Percentiles rank a stretch among this genome's conserved stretches.
These are phyloP conservation scores for Dipodascus geniculatus DNA, from an alignment of 805 yeast genomes.

Conservation along the genomic window DNA sequence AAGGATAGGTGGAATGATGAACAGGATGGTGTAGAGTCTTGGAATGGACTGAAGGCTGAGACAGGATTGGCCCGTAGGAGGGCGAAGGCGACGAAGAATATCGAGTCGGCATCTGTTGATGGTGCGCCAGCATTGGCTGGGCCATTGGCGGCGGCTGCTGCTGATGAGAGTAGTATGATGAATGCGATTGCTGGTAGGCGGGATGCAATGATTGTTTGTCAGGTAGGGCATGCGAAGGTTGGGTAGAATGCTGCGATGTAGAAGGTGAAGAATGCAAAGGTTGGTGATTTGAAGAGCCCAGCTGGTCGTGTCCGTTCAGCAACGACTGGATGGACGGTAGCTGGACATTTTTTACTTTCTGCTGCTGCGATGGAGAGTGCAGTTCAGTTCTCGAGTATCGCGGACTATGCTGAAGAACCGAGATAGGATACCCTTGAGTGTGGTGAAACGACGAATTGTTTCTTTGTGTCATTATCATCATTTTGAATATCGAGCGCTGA, in stretches of 20 bases:
- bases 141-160: not conserved
- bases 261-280: too few species aligned
- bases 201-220: not conserved
- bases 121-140: not conserved
- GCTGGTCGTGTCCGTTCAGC: not conserved
- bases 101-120: not conserved
- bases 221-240: not conserved
- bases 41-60: not conserved
- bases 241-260: not conserved
- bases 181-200: not conserved
- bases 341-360: not conserved
- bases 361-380: too few species aligned
- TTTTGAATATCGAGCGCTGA: too few species aligned
- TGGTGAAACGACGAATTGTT: not conserved
- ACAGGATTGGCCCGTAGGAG: not conserved
- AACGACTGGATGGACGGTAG: not conserved
- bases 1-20: not conserved
- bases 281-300: not conserved
- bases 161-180: not conserved
- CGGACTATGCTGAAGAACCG: not conserved
- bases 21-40: not conserved
- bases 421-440: not conserved
- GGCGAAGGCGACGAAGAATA: not conserved
- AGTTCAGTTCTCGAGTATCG: too few species aligned
- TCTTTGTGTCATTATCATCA: not conserved